Base-by-base conservation (phyloP, 2,329 filamentous ascomycete genomes). In the Stenocarpella maydis region DNA sequence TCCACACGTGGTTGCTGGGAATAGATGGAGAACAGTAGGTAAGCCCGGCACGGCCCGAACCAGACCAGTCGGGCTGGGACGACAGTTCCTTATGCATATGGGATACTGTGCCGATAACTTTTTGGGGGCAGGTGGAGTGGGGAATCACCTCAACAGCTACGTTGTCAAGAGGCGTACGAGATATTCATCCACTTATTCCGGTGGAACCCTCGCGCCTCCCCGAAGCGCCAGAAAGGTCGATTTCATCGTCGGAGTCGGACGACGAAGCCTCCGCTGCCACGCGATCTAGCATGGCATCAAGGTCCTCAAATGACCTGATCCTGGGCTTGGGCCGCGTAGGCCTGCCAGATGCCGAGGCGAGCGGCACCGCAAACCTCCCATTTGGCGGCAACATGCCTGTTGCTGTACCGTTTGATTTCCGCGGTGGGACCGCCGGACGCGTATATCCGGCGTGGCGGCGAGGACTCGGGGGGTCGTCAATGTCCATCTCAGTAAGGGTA, bases 161-260 rank as follows among this genome's bases (percentile, higher is more conserved):
- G 19, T 37, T 34, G 43, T 55, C n/a, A 24, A 24, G 15, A 28
- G 21, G 21, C 28, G 26, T 21, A 10, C 21, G 17, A 28, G 21
- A 15, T 1, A 15, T 55, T 65, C 47, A 65, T 8, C 61, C 37
- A 43, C 54, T 55, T 52, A 68, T 47, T 14, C 67, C 61, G 28
- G 52, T 28, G 19, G 70, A 50, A 60, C 67, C 26, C 55, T 68
- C 39, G 72, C 72, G 58, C 74, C 75, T 53, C 77, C 77, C 74
- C 75, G 65, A 65, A 71, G 76, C 50, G 73, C 76, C 65, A 0
- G 85, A 85, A 8, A 88, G 78, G 63, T 83, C 78, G 67, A 89
- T 89, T 74, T 89, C 87, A 39, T 84, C 84, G 37, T 89, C 87
- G 19, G 87, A 88, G 53, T 88, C 87, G 21, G 86, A 87, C 67